Base-by-base conservation (phyloP, 148 eudicot genomes). In the Nepenthes mirabilis region DNA sequence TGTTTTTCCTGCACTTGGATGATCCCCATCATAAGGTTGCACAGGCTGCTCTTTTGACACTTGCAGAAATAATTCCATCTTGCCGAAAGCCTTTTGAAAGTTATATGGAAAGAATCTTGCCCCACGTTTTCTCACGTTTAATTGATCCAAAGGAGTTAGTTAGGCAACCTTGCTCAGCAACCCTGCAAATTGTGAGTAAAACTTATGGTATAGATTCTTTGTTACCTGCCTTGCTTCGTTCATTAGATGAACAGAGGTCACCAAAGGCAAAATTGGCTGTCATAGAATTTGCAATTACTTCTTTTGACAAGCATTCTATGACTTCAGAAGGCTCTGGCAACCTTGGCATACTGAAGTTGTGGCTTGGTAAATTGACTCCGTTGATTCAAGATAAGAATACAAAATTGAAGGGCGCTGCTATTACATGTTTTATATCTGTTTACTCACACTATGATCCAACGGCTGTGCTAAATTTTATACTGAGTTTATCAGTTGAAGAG, bases 21-120 rank as follows among this genome's bases (percentile, higher is more conserved):
- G 99, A 93, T 79, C 99, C 99, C 33, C 99, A 93, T 75, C 99
- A 93, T 73, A 93, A 93, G 74, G 91, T 93, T 62, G 99, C 99
- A 32, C 99, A 93, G 75, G 96, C 99, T 53, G 99, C 99, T 61
- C 99, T 93, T 48, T 82, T 86, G 62, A 86, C 99, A n/a, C 96
- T 93, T 65, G 83, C 96, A 33, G 99, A 93, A 61, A 68, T 93
- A 50, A 93, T 93, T 36, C 87, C 99, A n/a, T 74, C 95, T 72
- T 93, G 95, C 68, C 76, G 85, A 63, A 93, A 81, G 79, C 96
- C 89, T 58, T 93, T 93, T 74, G 99, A 93, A 69, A 88, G 84
- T 77, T 93, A 86, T 67, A 84, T 89, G 87, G 99, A 93, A 78
- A 89, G 99, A 71, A 89, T 86, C 54, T 58, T 93, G 54, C 99